Conservation (phyloP, 2,329 filamentous ascomycete genomes). For the Nemania sp. region DNA sequence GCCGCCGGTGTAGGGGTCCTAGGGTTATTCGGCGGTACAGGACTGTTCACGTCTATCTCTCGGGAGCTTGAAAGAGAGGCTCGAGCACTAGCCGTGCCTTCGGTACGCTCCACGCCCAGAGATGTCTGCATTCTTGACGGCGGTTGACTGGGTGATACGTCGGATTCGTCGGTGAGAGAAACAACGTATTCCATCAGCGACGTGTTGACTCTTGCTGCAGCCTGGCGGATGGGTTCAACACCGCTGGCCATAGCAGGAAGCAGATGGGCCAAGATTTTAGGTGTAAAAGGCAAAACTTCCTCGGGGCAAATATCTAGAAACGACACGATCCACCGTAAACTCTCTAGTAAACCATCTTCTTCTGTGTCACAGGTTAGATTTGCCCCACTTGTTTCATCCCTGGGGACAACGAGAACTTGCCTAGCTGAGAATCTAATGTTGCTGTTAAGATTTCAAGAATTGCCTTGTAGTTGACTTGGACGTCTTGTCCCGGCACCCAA, state of each 20-base stretch:
- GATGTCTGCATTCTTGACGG: constrained; percentile 48
- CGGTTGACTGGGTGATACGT: constrained; percentile 41
- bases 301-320: constrained; percentile 98
- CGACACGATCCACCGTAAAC: constrained; percentile 90
- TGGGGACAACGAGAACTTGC: constrained; percentile 49
- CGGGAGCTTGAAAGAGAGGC: constrained; percentile 57
- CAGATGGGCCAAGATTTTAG: constrained; percentile 86
- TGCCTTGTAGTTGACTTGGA: constrained; percentile 88
- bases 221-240: constrained; percentile 84
- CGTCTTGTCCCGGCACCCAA: constrained; percentile 96
- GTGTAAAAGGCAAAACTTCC: constrained; percentile 93
- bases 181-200: constrained; percentile 94
- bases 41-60: constrained; percentile 57
- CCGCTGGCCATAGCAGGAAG: constrained; percentile 92
- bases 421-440: constrained; percentile 80
- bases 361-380: constrained; percentile 54
- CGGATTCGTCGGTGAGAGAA: constrained; percentile 75
- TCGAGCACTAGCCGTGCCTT: constrained; percentile 53
- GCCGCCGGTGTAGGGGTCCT: constrained; percentile 50
- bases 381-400: background rate
- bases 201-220: constrained; percentile 85
- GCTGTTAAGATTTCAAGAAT: constrained; percentile 90
- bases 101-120: constrained; percentile 49
- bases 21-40: constrained; percentile 54
- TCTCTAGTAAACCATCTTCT: constrained; percentile 88